phyloP scores from a whole-genome alignment of 2,329 filamentous ascomycete species.

The Penicillium olsonii region DNA sequence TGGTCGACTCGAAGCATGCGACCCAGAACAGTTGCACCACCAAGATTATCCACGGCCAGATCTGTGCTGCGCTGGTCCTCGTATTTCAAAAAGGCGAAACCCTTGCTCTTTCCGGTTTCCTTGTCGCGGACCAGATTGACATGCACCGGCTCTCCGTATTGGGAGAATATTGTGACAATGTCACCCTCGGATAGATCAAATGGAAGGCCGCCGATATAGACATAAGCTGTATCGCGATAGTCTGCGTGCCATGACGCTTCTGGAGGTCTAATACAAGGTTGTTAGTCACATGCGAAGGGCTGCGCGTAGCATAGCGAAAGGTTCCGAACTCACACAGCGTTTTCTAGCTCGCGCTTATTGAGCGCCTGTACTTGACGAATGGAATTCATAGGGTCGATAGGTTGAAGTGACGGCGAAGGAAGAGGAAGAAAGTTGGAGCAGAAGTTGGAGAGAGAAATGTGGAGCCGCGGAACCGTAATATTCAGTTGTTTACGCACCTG shows the following conservation, averaged over 20 bases:
- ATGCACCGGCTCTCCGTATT: slow-evolving; percentile 93
- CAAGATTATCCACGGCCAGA: slow-evolving; percentile 92
- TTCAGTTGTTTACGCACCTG: slow-evolving; percentile 27
- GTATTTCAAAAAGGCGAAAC: slow-evolving; percentile 96
- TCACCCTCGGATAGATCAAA: slow-evolving; percentile 95
- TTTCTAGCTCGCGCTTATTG: slow-evolving; percentile 92
- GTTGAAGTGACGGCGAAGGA: background rate
- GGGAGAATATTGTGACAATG: slow-evolving; percentile 92
- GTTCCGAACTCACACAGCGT: slow-evolving; percentile 66
- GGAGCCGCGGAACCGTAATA: slow-evolving; percentile 30
- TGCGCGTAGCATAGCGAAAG: slow-evolving; percentile 7
- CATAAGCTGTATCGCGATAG: slow-evolving; percentile 94
- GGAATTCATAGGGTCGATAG: slow-evolving; percentile 71
- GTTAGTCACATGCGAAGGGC: slow-evolving; percentile 2
- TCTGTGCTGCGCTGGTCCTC: slow-evolving; percentile 97
- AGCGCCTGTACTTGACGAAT: slow-evolving; percentile 90
- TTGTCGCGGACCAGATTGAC: slow-evolving; percentile 91
- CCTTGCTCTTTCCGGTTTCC: slow-evolving; percentile 91
- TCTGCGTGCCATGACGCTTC: slow-evolving; percentile 96
- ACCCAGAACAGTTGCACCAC: slow-evolving; percentile 80
- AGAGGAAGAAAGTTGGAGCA: slow-evolving; percentile 9
- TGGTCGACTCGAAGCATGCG: slow-evolving; percentile 86
- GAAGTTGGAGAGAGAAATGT: slow-evolving; percentile 18
- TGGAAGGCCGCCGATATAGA: slow-evolving; percentile 93
- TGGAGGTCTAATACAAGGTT: slow-evolving; percentile 59